Base-by-base conservation (phyloP, 192 early-diverging fungal species). In the Lobosporangium transversale region DNA sequence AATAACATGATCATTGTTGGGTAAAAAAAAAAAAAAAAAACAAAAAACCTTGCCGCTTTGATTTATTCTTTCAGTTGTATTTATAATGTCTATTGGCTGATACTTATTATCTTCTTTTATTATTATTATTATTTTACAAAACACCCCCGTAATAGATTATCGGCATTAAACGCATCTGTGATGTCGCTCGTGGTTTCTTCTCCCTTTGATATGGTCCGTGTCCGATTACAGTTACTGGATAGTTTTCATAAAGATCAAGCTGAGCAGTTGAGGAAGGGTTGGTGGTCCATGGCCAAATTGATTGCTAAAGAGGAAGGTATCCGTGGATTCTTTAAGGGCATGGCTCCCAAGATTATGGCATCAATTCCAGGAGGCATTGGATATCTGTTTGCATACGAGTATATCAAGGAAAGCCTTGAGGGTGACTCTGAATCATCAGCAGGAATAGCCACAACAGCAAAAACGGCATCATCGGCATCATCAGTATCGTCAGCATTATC, bases 311-410 rank as follows among this genome's bases (percentile, higher is more conserved):
- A 87, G 33, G 93, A 95, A 60, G 93, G 92, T 1, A 52, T 90
- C 14, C 84, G 88, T 12, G 95, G 95, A 15, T 82, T 97, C 43
- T 91, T 91, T 74, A 86, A 87, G 48, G 94, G 93, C 2, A 84
- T 99, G 69, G 74, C 95, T 0, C 95, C 97, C 26, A 75, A 75
- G 51, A 53, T 75, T 9, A 75, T 75, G 62, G 71, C 71, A 6
- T 48, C 71, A 3, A 75, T 75, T 20, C 71, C 71, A 27, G 58
- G 50, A 26, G 71, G 71, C 5, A 61, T 75, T 20, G 71, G 71
- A 10, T 75, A 75, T 24, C 47, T 75, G n/a, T 75, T 75, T 48
- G 71, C 71, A 0, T 75, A 75, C 29, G 71, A 75, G 36, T 66
- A 75, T 24, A 75, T 75, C 44, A 75, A 75, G 53, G 51, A 60